Base-by-base conservation (phyloP, 1,284 basidiomycete genomes). In the Nidula niveotomentosa region DNA sequence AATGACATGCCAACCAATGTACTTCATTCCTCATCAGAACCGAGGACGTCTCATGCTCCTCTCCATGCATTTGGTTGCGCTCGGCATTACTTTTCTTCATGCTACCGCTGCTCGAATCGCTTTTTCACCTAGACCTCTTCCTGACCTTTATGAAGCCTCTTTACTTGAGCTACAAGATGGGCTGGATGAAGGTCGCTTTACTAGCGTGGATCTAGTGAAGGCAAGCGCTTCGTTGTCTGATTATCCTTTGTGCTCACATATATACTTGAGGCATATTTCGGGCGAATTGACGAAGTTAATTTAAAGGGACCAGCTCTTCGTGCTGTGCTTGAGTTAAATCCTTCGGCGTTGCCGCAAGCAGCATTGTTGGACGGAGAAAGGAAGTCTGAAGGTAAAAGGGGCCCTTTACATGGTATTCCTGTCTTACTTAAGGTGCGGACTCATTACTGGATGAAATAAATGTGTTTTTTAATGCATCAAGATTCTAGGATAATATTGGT, bases 201-300 rank as follows among this genome's bases (percentile, higher is more conserved):
- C 79, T 2, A 87, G 84, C 56, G 82, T 85, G 1, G 83, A 88
- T 60, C 76, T 89, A 1, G 79, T 89, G 36, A 84, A 85, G 72
- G 85, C 79, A 52, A 41, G 66, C 59, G 36, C 36, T 36, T 15
- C 10, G 36, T 53, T 30, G 12, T 9, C 13, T 36, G 10, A 13
- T n/a, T 8, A 36, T 13, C 13, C 4, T 9, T 9, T n/a, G 8
- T 15, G 13, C n/a, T 18, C 7, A 8, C 9, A 41, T 23, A 17
- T 6, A 13, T 3, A 18, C 12, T 51, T 1, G 23, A 84, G 83
- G 85, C 86, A 0, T 90, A 90, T 65, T 78, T 88, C 52, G 79
- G 83, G 3, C 77, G 88, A 3, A 88, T 90, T 46, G 80, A 85
- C 8, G 86, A 90, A 65, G 87, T 89, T 43, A 89, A 90, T 62